These are phyloP conservation scores for Nelumbo lutea DNA, from an alignment of 164 flowering plant species.

Conservation along the genomic window DNA sequence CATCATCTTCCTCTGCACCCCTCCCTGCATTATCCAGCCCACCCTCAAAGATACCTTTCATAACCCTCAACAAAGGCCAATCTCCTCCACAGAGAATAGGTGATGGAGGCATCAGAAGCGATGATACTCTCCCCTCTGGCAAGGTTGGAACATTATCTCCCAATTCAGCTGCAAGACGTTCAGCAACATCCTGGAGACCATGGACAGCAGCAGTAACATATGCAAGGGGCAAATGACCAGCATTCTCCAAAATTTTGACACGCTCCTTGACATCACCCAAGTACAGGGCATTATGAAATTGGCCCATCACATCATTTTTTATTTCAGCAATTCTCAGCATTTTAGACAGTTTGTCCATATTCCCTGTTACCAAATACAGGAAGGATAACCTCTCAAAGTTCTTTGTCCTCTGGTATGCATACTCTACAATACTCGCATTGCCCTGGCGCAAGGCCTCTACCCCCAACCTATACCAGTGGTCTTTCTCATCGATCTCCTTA, in stretches of 20 bases:
- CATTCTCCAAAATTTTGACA: constrained; percentile 33
- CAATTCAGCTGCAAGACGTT: constrained; percentile 30
- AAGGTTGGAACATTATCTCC: constrained; percentile 29
- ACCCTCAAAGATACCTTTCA: constrained; percentile 40
- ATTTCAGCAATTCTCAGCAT: constrained; percentile 40
- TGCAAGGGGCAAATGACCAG: constrained; percentile 39
- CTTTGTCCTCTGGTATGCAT: constrained; percentile 44
- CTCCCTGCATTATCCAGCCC: constrained; percentile 26
- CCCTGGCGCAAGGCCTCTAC: constrained; percentile 48
- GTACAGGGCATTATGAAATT: constrained; percentile 41
- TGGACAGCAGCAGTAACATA: constrained; percentile 36
- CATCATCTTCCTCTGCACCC: constrained; percentile 28
- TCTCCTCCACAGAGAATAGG: constrained; percentile 36
- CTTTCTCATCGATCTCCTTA: constrained; percentile 37
- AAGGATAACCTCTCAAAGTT: constrained; percentile 44
- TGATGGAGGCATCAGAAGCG: constrained; percentile 33
- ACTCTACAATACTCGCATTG: constrained; percentile 38
- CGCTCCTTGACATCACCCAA: constrained; percentile 37
- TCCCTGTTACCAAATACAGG: constrained; percentile 36
- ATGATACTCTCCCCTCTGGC: constrained; percentile 21
- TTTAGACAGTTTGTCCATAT: constrained; percentile 32
- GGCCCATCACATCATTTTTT: constrained; percentile 41
- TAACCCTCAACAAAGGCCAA: constrained; percentile 39
- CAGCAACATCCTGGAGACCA: constrained; percentile 30
- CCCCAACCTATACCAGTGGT: constrained; percentile 42